Evolutionary conservation across 192 early-diverging fungal species (phyloP), one percentile per base, ranked within the genome.

Genomic region (Linnemannia hyalina): DNA sequence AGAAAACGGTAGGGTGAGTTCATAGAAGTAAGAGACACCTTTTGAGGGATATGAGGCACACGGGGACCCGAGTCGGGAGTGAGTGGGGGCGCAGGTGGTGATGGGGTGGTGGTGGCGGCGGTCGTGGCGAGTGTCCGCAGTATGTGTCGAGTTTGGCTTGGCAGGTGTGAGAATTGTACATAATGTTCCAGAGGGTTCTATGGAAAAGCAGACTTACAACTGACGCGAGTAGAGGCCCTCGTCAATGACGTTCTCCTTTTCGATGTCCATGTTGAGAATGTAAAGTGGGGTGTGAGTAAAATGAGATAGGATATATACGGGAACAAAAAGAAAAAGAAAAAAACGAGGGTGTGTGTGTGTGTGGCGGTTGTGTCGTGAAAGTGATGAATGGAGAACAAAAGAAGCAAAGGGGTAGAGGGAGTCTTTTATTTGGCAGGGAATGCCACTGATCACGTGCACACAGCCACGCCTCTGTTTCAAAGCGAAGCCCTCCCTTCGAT

Each of bases 191-290:
- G 76, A 40, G 70, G 35, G 84, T 82, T 52, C 35, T 44, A 68
- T 78, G 65, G 77, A 15, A 86, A 72, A 49, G 83, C 73, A 18
- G 74, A 91, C 95, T 91, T 96, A 99, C 98, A 99, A 93, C 88
- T 99, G 98, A 73, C 98, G 95, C 69, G 98, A 99, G 92, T 99
- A 99, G 41, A 99, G 94, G 52, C 97, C 91, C 90, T 99, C 98
- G 90, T 99, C 98, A 82, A 99, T 99, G 44, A 74, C 70, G 63
- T 78, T 87, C 36, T 89, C 84, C 46, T 88, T 88, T 81, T 92
- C 91, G 29, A 85, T 80, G 68, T 93, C 91, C 85, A 90, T 89
- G 32, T 57, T 76, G 75, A 47, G 38, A 15, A 46, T 73, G 29
- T 57, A 20, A 76, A 26, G 52, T 18, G 55, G 65, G 60, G 40